Conservation (phyloP, 1,139 yeast species). For the Hemisphaericaspora xylofermentans region DNA sequence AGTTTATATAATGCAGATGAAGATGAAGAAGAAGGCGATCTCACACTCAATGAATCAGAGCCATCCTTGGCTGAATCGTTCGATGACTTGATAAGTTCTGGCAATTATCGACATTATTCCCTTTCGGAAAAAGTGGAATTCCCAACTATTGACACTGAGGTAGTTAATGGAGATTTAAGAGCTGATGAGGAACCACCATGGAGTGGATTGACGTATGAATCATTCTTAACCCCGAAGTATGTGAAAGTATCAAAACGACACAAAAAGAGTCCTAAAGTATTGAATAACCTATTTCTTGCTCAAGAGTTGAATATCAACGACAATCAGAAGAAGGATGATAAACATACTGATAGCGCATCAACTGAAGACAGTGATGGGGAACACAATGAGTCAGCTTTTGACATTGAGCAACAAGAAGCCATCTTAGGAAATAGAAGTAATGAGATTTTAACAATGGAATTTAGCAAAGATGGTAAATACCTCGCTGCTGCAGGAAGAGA, state of each 20-base stretch:
- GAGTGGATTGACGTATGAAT: constrained; percentile 36
- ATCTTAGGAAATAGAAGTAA: constrained; percentile 17
- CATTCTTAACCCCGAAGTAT: constrained; percentile 53
- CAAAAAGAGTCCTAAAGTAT: constrained; percentile 41
- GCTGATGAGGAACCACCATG: constrained; percentile 24
- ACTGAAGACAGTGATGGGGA: constrained; percentile 7
- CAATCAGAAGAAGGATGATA: constrained; percentile 4
- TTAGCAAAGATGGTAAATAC: constrained; percentile 76
- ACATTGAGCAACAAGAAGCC: constrained; percentile 10
- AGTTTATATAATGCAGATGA: constrained; percentile 16
- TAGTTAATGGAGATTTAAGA: constrained; percentile 4
- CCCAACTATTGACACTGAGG: constrained; percentile 12
- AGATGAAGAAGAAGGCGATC: constrained; percentile 5
- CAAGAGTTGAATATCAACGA: constrained; percentile 57
- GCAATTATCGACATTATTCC: not conserved
- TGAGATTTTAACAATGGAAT: constrained; percentile 72
- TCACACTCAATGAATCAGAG: constrained; percentile 7
- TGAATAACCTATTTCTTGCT: constrained; percentile 69
- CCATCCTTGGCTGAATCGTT: constrained; percentile 10
- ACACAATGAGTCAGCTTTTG: constrained; percentile 11
- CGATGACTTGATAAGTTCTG: not conserved
- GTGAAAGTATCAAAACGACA: constrained; percentile 47
- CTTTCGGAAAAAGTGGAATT: constrained; percentile 15
- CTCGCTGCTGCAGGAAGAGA: constrained; percentile 85
- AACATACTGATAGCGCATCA: constrained; percentile 1